Conservation (phyloP, 2,329 filamentous ascomycete genomes). For the Verticillium zaregamsianum region DNA sequence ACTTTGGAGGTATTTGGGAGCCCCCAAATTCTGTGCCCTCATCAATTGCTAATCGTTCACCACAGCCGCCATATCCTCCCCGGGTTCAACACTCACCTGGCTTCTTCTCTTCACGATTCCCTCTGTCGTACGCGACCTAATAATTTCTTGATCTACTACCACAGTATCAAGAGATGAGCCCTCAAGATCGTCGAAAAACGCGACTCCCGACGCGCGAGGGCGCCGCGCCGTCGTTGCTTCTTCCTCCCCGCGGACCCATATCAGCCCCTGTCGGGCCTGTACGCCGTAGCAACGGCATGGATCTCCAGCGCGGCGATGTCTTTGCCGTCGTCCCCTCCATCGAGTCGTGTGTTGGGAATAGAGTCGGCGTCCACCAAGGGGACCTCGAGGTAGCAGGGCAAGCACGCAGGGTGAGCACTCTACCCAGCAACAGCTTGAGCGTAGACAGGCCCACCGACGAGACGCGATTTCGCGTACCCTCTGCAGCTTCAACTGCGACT, state of each 20-base stretch:
- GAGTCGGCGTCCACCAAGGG: no score
- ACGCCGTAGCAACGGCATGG: conserved; percentile 29
- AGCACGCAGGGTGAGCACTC: no score
- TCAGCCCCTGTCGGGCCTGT: conserved; percentile 32
- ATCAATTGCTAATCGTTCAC: no score
- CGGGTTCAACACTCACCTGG: no score
- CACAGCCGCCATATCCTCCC: no score
- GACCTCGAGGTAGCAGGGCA: no score
- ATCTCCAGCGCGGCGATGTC: conserved; percentile 28
- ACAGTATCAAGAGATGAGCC: neutral
- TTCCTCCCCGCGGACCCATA: conserved; percentile 17
- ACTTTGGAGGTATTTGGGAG: no score
- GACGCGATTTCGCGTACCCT: neutral
- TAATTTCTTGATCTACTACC: neutral
- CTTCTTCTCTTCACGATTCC: no score
- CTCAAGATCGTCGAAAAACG: neutral
- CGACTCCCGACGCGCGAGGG: neutral
- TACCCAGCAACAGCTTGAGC: neutral
- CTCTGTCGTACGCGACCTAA: no score
- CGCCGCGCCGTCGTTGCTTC: neutral
- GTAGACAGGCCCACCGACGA: neutral
- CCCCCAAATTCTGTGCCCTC: no score
- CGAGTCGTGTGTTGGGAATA: conserved; percentile 8
- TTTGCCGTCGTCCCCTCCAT: conserved; percentile 30
- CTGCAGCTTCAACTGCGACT: neutral